These are phyloP conservation scores for Saxophila tyrrhenica DNA, from an alignment of 495 filamentous ascomycete genomes.

Conservation along the genomic window DNA sequence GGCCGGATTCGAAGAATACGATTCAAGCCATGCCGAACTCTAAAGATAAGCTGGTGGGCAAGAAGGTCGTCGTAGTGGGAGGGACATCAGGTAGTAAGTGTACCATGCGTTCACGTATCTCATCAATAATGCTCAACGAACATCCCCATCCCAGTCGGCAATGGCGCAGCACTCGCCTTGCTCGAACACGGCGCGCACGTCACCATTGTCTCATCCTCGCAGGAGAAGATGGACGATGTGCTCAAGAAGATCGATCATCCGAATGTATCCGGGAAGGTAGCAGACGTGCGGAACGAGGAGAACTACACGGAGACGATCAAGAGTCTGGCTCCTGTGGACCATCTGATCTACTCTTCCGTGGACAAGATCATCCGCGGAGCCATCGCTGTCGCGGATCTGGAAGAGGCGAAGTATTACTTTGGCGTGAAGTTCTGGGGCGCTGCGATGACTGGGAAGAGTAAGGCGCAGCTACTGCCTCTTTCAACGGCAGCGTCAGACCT, in stretches of 20 bases:
- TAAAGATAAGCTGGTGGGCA: constrained; percentile 6
- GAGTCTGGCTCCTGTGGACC: constrained; percentile 31
- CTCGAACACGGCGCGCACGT: constrained; percentile 13
- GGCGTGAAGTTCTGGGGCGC: constrained; percentile 39
- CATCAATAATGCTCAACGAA: neutral
- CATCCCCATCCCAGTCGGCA: neutral
- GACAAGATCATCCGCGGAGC: constrained; percentile 36
- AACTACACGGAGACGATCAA: constrained; percentile 26
- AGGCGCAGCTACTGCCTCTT: neutral
- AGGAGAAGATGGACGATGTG: constrained; percentile 23
- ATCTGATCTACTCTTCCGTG: constrained; percentile 35
- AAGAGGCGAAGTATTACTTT: constrained; percentile 31
- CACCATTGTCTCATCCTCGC: constrained; percentile 13
- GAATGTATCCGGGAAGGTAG: constrained; percentile 23
- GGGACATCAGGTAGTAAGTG: neutral
- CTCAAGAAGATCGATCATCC: constrained; percentile 20
- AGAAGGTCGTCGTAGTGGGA: constrained; percentile 7
- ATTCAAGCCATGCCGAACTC: constrained; percentile 1
- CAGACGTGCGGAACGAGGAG: constrained; percentile 32
- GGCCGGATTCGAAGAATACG: neutral
- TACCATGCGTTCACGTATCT: neutral
- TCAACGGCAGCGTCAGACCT: neutral
- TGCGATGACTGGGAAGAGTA: constrained; percentile 28
- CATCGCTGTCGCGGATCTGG: constrained; percentile 28
- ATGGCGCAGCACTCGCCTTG: constrained; percentile 1